These are phyloP conservation scores for Glycine tomentella DNA, from an alignment of 306 rosid genomes.

Conservation along the genomic window DNA sequence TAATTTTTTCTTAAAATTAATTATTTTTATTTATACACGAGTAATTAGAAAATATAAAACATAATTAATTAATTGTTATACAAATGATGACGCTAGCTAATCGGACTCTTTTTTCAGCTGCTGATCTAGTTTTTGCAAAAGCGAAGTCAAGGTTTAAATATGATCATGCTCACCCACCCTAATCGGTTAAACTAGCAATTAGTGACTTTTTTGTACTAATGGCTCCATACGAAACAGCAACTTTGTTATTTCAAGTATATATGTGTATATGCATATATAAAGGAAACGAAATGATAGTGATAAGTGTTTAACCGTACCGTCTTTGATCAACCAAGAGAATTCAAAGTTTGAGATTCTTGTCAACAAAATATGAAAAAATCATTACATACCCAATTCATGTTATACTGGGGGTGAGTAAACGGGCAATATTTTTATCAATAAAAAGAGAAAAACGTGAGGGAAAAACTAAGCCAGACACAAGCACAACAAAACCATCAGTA, in stretches of 20 bases:
- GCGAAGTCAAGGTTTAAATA: neutral
- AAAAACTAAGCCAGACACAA: slow-evolving; percentile 21
- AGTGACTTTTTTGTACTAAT: too few relatives aligned
- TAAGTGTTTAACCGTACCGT: neutral
- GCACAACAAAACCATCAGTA: neutral
- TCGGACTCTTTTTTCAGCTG: neutral
- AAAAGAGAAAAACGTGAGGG: neutral
- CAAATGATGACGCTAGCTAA: neutral
- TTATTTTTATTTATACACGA: too few relatives aligned
- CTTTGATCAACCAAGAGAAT: neutral
- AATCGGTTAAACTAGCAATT: too few relatives aligned
- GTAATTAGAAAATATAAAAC: neutral
- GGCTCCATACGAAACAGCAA: too few relatives aligned
- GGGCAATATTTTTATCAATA: neutral
- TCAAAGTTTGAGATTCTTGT: slow-evolving; percentile 26
- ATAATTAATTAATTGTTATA: neutral
- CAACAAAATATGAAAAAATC: slow-evolving; percentile 3
- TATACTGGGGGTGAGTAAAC: neutral
- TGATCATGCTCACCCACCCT: neutral
- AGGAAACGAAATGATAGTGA: slow-evolving; percentile 4
- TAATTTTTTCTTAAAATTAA: too few relatives aligned
- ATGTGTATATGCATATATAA: neutral
- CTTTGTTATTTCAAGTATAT: too few relatives aligned
- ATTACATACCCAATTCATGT: neutral
- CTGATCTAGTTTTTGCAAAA: neutral